Base-by-base conservation (phyloP, 2,329 filamentous ascomycete genomes). In the Orbilia brochopaga region DNA sequence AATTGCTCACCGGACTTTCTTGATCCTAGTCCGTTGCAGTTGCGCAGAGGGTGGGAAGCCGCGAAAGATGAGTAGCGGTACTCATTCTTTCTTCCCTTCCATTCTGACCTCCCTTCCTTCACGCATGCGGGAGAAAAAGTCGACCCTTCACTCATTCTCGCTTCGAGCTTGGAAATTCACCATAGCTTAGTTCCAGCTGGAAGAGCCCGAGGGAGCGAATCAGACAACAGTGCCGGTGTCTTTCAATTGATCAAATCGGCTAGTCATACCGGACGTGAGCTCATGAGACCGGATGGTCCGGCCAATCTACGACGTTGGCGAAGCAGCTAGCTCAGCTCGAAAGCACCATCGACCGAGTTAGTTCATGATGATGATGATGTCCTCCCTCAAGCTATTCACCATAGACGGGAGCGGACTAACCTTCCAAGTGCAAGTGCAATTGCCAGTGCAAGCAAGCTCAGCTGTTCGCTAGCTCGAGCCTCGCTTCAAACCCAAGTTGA, bases 401-500 rank as follows among this genome's bases (percentile, higher is more conserved):
- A 8, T 8, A 32, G 27, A 32, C 27, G 27, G n/a, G 27, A 32
- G 27, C 27, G 8, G 8, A 32, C 27, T 32, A 32, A 32, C 27
- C 37, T 13, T 42, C 13, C 13, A 15, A 13, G 11, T 42, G 37
- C 37, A 42, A 42, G 15, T 48, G 44, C n/a, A 4, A 44, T n/a
- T 8, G 13, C 40, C 5, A 21, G 44, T 23, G n/a, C 44, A 23
- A 10, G 30, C 13, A 40, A 13, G 19, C 19, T 6, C 24, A 30
- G 27, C 32, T 51, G n/a, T 5, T 15, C 40, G 51, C 57, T 27
- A 61, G 32, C 27, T 19, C 24, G 42, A 63, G 17, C 13, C 50
- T 62, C 59, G 59, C 59, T 54, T 62, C 48, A 23, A 40, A 21
- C n/a, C 56, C 24, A 50, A 32, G 27, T n/a, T n/a, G n/a, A 8